These are phyloP conservation scores for Coemansia sp. DNA, from an alignment of 192 early-diverging fungal genomes.

Conservation along the genomic window DNA sequence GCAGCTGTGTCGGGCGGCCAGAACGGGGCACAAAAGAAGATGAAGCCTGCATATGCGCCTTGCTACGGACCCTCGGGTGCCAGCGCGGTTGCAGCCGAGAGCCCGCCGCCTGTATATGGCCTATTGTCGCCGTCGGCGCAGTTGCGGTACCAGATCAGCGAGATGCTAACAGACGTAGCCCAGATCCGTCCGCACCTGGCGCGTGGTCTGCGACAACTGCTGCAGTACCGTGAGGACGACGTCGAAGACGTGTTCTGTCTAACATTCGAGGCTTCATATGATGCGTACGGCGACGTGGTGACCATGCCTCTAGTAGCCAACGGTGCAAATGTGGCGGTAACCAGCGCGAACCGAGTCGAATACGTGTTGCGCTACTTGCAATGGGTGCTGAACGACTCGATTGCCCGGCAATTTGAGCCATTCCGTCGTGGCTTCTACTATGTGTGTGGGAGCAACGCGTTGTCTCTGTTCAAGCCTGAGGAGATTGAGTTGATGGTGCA, in stretches of 20 bases:
- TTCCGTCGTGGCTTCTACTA: slow-evolving; percentile 86
- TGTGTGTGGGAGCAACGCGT: slow-evolving; percentile 84
- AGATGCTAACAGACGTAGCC: slow-evolving; percentile 75
- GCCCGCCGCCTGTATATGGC: slow-evolving; percentile 34
- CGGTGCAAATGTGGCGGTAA: slow-evolving; percentile 64
- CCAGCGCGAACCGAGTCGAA: slow-evolving; percentile 64
- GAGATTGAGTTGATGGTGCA: slow-evolving; percentile 90
- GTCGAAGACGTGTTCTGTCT: slow-evolving; percentile 83
- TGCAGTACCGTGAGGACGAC: slow-evolving; percentile 79
- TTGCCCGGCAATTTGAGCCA: slow-evolving; percentile 74
- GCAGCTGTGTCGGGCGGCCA: neutral
- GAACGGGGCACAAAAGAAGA: neutral
- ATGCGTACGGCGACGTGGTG: slow-evolving; percentile 66
- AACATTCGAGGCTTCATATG: slow-evolving; percentile 72
- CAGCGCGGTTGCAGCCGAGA: slow-evolving; percentile 11
- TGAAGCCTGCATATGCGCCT: slow-evolving; percentile 8
- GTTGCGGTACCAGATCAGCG: slow-evolving; percentile 56
- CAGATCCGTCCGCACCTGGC: slow-evolving; percentile 73
- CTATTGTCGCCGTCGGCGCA: slow-evolving; percentile 44
- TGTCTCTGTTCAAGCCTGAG: slow-evolving; percentile 84
- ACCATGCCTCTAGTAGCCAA: slow-evolving; percentile 65
- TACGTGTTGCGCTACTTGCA: slow-evolving; percentile 84
- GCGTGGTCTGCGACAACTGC: slow-evolving; percentile 77
- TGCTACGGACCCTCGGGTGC: slow-evolving; percentile 11
- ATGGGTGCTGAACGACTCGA: slow-evolving; percentile 74